phyloP scores from a whole-genome alignment of 768 basidiomycete genomes.

The Dictyophora rubrovolvata region DNA sequence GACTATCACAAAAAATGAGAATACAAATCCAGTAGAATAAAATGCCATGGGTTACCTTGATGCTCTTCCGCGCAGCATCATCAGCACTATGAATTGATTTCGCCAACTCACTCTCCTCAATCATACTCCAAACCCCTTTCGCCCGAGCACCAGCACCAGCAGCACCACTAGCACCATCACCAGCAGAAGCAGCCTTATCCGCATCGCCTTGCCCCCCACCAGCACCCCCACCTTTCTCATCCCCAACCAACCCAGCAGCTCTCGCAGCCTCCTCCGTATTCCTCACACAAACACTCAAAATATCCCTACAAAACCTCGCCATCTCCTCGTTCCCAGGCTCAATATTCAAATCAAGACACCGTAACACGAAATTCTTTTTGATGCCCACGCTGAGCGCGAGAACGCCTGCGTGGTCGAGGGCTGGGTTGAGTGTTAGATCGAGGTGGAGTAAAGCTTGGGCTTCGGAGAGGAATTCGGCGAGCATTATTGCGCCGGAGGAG shows the following conservation, averaged over 20 bases:
- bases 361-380: conserved; percentile 73
- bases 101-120: conserved; percentile 77
- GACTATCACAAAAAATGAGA: background rate
- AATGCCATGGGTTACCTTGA: conserved; percentile 44
- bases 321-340: conserved; percentile 77
- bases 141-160: conserved; percentile 40
- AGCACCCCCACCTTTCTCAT: too few relatives aligned
- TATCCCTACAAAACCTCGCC: conserved; percentile 79
- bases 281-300: conserved; percentile 80
- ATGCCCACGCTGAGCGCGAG: conserved; percentile 86
- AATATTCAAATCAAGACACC: conserved; percentile 90
- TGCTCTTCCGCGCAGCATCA: conserved; percentile 13
- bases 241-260: too few relatives aligned
- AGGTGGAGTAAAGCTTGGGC: conserved; percentile 80
- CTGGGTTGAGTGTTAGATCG: conserved; percentile 69
- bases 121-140: conserved; percentile 76
- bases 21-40: background rate
- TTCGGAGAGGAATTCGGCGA: conserved; percentile 95
- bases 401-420: conserved; percentile 80
- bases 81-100: conserved; percentile 47
- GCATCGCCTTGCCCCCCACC: too few relatives aligned
- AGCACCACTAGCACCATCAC: conserved; percentile 34
- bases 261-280: conserved; percentile 80
- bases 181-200: conserved; percentile 10
- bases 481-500: conserved; percentile 80